Evolutionary conservation across 2,329 filamentous ascomycete genomes (phyloP).

Genomic region (Seiridium unicorne): DNA sequence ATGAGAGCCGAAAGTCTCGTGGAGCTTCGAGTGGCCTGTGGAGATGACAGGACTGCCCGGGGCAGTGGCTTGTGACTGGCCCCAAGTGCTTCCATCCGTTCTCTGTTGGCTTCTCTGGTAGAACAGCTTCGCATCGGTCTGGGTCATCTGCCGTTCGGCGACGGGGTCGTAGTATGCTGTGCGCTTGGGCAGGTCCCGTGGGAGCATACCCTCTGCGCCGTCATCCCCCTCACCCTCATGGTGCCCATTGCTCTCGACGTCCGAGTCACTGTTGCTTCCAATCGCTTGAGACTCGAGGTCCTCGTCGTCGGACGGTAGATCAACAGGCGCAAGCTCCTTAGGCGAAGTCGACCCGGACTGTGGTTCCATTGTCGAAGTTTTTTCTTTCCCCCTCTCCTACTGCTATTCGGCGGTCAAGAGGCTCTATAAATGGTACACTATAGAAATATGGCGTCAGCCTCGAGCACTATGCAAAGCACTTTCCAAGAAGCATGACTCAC

Average conservation of each 20-base stretch:
- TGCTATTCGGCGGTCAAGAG: not conserved
- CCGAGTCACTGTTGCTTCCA: constrained; percentile 32
- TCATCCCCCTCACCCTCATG: constrained; percentile 10
- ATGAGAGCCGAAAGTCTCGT: constrained; percentile 3
- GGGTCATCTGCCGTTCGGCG: constrained; percentile 90
- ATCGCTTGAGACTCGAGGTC: constrained; percentile 27
- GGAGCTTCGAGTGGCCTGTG: constrained; percentile 4
- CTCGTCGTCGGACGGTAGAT: constrained; percentile 36
- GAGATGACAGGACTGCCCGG: constrained; percentile 44
- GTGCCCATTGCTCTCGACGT: constrained; percentile 17
- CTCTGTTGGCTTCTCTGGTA: constrained; percentile 83
- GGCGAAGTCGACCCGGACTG: constrained; percentile 34
- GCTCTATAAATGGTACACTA: not conserved
- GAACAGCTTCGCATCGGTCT: constrained; percentile 92
- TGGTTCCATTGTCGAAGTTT: constrained; percentile 15
- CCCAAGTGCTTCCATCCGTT: constrained; percentile 41
- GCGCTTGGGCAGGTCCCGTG: constrained; percentile 60
- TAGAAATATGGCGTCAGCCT: not conserved
- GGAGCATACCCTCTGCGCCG: constrained; percentile 53
- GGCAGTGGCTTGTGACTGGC: constrained; percentile 33
- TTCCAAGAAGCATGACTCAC: not conserved
- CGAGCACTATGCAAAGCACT: not conserved
- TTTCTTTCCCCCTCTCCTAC: not conserved
- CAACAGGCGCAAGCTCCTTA: constrained; percentile 24
- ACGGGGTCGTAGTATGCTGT: constrained; percentile 93